Evolutionary conservation across 169 alveolate genomes (phyloP).

Genomic region (Eimeria sp.): DNA sequence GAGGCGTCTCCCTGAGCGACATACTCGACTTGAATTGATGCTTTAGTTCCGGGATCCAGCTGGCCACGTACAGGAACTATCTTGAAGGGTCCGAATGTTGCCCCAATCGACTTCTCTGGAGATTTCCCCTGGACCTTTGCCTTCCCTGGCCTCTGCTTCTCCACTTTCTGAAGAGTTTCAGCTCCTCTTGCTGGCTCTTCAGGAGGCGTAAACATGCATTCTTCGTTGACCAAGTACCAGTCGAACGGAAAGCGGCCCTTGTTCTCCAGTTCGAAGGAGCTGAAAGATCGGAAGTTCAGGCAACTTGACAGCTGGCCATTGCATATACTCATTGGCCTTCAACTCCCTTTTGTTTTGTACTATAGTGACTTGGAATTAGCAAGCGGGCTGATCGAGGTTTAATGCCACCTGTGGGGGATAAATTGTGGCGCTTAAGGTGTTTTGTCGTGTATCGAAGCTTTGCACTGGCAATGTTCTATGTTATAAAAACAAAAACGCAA

Average conservation of each 20-base stretch:
- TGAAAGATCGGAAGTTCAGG: not conserved
- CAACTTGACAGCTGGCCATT: too few species aligned
- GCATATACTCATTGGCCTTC: not conserved
- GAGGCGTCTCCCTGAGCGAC: slow-evolving; percentile 79
- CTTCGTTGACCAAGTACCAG: slow-evolving; percentile 90
- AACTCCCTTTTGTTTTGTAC: not conserved
- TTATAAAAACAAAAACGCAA: too few species aligned
- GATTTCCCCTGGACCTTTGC: slow-evolving; percentile 1
- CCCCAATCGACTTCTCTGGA: slow-evolving; percentile 32
- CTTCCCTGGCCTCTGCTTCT: slow-evolving; percentile 23
- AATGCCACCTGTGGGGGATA: not conserved
- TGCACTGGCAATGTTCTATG: not conserved
- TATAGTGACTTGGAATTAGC: not conserved
- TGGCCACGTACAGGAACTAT: slow-evolving; percentile 79
- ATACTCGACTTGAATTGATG: slow-evolving; percentile 60
- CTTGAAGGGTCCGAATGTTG: slow-evolving; percentile 76
- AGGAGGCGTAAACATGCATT: slow-evolving; percentile 15
- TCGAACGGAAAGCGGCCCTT: slow-evolving; percentile 96
- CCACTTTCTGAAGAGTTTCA: slow-evolving; percentile 86
- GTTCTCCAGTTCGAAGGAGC: slow-evolving; percentile 95
- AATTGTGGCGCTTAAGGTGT: not conserved
- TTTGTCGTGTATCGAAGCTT: not conserved
- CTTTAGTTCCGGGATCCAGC: slow-evolving; percentile 75
- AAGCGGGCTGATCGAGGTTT: not conserved
- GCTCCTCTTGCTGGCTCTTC: slow-evolving; percentile 24